Conservation (phyloP, 192 early-diverging fungal species). For the Cetraspora pellucida region DNA sequence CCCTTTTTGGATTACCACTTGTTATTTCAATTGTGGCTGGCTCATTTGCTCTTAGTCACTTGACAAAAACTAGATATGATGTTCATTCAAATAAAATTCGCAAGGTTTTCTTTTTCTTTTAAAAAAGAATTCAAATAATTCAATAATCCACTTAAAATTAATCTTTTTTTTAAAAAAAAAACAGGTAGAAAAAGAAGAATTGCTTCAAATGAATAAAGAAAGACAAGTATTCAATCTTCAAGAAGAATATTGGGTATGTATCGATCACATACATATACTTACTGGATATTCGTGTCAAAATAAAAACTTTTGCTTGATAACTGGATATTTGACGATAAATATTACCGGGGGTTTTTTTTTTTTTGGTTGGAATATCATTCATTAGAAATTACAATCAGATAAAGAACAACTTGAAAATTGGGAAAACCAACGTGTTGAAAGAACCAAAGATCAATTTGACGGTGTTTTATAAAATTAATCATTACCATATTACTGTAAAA, state of each 20-base stretch:
- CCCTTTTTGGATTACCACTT: conserved; percentile 73
- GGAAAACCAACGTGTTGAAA: conserved; percentile 44
- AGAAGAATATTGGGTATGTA: conserved; percentile 69
- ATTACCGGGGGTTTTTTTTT: background rate
- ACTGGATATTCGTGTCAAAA: background rate
- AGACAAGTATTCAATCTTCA: conserved; percentile 66
- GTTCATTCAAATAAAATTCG: background rate
- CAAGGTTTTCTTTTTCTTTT: background rate
- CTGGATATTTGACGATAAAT: background rate
- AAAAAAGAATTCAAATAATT: background rate
- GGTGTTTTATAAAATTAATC: background rate
- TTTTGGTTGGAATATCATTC: background rate
- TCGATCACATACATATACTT: background rate
- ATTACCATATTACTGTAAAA: too few species aligned
- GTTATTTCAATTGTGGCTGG: conserved; percentile 68
- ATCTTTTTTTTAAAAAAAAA: background rate
- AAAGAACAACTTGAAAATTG: conserved; percentile 40
- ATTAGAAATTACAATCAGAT: conserved; percentile 36
- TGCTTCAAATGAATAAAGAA: conserved; percentile 51
- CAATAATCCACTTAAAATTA: background rate
- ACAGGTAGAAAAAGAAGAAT: conserved; percentile 60
- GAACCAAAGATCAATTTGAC: conserved; percentile 7
- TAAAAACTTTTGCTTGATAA: background rate
- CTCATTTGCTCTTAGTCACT: conserved; percentile 68
- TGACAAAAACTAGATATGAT: conserved; percentile 80